Percentiles rank a stretch among this genome's conserved stretches.
Evolutionary conservation across 768 basidiomycete genomes (phyloP).

Genomic region (Tylopilus subfusipes): DNA sequence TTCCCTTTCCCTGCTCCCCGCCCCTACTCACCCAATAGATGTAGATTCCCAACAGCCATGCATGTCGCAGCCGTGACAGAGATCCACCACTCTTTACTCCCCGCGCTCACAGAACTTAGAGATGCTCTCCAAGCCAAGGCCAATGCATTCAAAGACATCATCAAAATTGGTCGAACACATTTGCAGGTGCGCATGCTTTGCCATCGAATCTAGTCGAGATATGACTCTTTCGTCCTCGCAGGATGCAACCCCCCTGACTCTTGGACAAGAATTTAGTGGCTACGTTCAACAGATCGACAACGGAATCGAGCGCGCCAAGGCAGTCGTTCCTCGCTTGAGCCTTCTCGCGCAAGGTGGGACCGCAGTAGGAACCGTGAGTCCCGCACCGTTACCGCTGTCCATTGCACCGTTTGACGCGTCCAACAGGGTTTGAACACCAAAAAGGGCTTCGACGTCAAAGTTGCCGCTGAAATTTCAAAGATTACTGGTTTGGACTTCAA

Average conservation of each 20-base stretch:
- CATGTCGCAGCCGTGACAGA: constrained; percentile 95
- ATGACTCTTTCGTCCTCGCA: constrained; percentile 31
- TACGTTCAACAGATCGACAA: constrained; percentile 95
- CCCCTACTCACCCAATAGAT: background rate
- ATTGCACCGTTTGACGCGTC: constrained; percentile 7
- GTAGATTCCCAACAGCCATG: constrained; percentile 98
- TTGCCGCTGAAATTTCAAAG: constrained; percentile 88
- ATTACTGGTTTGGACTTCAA: constrained; percentile 88
- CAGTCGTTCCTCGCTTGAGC: constrained; percentile 79
- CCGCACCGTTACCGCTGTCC: background rate
- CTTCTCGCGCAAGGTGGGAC: constrained; percentile 96
- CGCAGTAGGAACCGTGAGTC: constrained; percentile 90
- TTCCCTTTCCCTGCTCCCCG: background rate
- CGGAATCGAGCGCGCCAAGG: constrained; percentile 81
- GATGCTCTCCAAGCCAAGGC: constrained; percentile 83
- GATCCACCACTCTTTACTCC: constrained; percentile 72
- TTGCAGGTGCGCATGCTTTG: constrained; percentile 53
- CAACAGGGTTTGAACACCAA: constrained; percentile 91
- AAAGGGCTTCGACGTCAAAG: constrained; percentile 92
- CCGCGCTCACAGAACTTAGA: constrained; percentile 79
- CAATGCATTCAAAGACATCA: constrained; percentile 82
- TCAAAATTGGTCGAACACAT: constrained; percentile 98
- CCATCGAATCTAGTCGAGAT: background rate
- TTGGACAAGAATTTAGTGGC: constrained; percentile 98
- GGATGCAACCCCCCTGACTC: constrained; percentile 96